phyloP scores from a whole-genome alignment of 805 yeast genomes.

The Lachancea cidri region DNA sequence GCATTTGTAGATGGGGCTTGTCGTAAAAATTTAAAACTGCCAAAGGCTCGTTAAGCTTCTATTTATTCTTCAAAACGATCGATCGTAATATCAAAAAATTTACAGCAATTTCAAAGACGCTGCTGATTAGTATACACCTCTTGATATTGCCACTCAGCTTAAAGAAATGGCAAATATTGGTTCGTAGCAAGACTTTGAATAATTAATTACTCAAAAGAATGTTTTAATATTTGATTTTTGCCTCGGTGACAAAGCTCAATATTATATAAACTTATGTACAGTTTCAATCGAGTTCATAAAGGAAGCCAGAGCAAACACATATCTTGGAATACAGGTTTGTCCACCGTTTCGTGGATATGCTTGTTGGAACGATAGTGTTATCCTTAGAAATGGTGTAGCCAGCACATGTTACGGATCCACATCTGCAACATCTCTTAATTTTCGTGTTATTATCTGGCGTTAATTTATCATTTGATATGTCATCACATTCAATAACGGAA shows the following conservation, averaged over 20 bases:
- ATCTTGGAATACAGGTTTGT: slow-evolving; percentile 32
- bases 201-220: background rate
- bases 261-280: background rate
- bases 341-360: slow-evolving; percentile 33
- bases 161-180: too few species aligned
- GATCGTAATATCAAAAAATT: too few species aligned
- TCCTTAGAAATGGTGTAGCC: slow-evolving; percentile 31
- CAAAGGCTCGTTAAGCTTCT: too few species aligned
- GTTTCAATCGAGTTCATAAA: slow-evolving; percentile 22
- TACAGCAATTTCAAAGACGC: too few species aligned
- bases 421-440: slow-evolving; percentile 46
- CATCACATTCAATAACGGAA: slow-evolving; percentile 32
- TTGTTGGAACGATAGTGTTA: slow-evolving; percentile 32
- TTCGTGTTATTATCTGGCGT: slow-evolving; percentile 17
- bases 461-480: slow-evolving; percentile 29
- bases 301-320: slow-evolving; percentile 34
- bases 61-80: too few species aligned
- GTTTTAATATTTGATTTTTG: background rate
- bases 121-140: too few species aligned
- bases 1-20: too few species aligned
- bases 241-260: background rate
- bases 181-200: too few species aligned
- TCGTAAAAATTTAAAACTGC: too few species aligned
- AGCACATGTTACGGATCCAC: slow-evolving; percentile 44
- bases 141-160: too few species aligned